Percentiles rank a stretch among this genome's conserved stretches.
These are phyloP conservation scores for Microbotryum scabiosae DNA, from an alignment of 1,284 basidiomycete species.

Conservation along the genomic window DNA sequence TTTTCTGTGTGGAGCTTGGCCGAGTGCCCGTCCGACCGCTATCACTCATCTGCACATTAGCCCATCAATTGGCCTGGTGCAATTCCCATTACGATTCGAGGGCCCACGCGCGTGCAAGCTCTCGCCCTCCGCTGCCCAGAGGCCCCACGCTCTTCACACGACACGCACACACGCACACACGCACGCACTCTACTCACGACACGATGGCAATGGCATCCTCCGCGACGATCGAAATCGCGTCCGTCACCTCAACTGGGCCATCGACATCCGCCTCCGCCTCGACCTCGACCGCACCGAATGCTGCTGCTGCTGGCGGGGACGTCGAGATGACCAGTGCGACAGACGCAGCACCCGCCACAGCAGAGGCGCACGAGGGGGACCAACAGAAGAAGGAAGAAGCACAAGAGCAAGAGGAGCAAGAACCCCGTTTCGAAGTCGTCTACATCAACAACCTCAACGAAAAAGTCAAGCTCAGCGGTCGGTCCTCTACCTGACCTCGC, in stretches of 20 bases:
- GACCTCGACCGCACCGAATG: neutral
- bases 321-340: neutral
- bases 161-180: neutral
- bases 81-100: too few relatives aligned
- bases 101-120: neutral
- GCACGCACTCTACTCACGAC: too few relatives aligned
- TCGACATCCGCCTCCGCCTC: neutral
- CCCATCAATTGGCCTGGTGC: too few relatives aligned
- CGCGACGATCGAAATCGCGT: too few relatives aligned
- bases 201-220: too few relatives aligned
- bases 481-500: neutral
- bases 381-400: constrained; percentile 24
- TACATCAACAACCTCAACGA: constrained; percentile 98
- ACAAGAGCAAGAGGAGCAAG: constrained; percentile 39
- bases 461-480: constrained; percentile 64
- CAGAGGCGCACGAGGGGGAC: neutral
- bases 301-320: too few relatives aligned
- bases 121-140: too few relatives aligned
- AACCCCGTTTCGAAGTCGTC: constrained; percentile 60
- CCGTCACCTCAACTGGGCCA: neutral
- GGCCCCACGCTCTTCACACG: too few relatives aligned
- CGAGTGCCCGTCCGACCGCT: too few relatives aligned
- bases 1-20: too few relatives aligned
- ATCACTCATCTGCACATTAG: too few relatives aligned
- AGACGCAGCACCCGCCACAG: neutral